Evolutionary conservation across 805 yeast genomes (phyloP).

Genomic region (Kodamaea fukazawae): DNA sequence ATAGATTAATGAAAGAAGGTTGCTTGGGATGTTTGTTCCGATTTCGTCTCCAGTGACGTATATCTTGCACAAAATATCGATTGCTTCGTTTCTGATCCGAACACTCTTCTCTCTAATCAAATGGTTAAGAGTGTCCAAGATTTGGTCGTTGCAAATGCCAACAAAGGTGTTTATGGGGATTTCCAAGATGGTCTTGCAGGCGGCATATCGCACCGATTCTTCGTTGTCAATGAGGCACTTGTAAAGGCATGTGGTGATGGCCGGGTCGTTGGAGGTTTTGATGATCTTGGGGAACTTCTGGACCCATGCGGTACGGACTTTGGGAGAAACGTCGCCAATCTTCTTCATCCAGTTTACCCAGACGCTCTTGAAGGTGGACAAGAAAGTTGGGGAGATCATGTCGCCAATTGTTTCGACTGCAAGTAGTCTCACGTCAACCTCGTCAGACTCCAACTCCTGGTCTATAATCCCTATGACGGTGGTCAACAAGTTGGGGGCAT

Average conservation of each 20-base stretch:
- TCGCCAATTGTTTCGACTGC: conserved; percentile 75
- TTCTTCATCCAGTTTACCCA: conserved; percentile 75
- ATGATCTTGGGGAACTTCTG: conserved; percentile 53
- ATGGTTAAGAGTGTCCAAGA: conserved; percentile 56
- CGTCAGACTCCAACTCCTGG: conserved; percentile 75
- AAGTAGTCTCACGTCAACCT: conserved; percentile 55
- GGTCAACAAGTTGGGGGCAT: conserved; percentile 68
- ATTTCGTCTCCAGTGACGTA: conserved; percentile 46
- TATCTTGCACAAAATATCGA: conserved; percentile 51
- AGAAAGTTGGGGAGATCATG: conserved; percentile 50
- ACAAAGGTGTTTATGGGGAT: conserved; percentile 49
- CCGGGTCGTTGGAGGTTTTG: conserved; percentile 44
- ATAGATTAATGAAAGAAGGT: conserved; percentile 62
- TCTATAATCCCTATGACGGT: conserved; percentile 77
- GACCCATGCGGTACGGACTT: conserved; percentile 70
- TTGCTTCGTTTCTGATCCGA: conserved; percentile 60
- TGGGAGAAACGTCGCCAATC: conserved; percentile 62
- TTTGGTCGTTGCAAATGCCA: conserved; percentile 42
- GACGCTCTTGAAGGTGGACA: conserved; percentile 53
- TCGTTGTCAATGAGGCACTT: conserved; percentile 75
- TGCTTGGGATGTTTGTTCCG: conserved; percentile 53
- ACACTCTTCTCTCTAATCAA: conserved; percentile 69
- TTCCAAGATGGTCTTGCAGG: conserved; percentile 51
- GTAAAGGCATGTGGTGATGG: conserved; percentile 49
- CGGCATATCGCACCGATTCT: conserved; percentile 63